Conservation (phyloP, 768 basidiomycete genomes). For the Dentipellis fragilis region DNA sequence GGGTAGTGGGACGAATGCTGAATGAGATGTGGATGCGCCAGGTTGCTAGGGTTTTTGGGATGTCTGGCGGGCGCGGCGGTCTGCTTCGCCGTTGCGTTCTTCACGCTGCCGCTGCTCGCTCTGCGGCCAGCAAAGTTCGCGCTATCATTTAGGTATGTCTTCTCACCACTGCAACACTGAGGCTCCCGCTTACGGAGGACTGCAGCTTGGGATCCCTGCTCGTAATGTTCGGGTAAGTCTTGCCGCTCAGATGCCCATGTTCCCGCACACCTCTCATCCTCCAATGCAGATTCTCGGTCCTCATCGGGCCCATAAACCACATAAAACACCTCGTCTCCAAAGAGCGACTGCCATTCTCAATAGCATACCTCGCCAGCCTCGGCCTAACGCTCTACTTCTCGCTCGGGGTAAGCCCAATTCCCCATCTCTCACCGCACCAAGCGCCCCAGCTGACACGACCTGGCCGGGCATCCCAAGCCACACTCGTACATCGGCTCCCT, state of each 20-base stretch:
- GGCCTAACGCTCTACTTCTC: slow-evolving; percentile 88
- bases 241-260: background rate
- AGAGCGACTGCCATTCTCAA: slow-evolving; percentile 78
- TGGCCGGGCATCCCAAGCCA: slow-evolving; percentile 34
- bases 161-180: background rate
- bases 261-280: background rate
- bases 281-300: slow-evolving; percentile 58
- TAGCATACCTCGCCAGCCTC: slow-evolving; percentile 75
- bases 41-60: slow-evolving; percentile 82
- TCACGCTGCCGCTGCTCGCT: slow-evolving; percentile 65
- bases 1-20: background rate
- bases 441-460: too few relatives aligned
- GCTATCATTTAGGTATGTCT: slow-evolving; percentile 63
- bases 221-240: slow-evolving; percentile 83
- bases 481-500: slow-evolving; percentile 84
- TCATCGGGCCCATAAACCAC: slow-evolving; percentile 87
- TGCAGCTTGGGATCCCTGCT: slow-evolving; percentile 76
- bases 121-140: slow-evolving; percentile 87
- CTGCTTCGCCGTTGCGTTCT: slow-evolving; percentile 88
- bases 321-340: slow-evolving; percentile 76
- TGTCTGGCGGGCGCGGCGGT: slow-evolving; percentile 86
- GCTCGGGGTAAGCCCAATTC: slow-evolving; percentile 53
- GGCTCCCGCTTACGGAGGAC: slow-evolving; percentile 3
- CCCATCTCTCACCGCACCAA: slow-evolving; percentile 1
- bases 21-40: slow-evolving; percentile 19